phyloP scores from a whole-genome alignment of 768 basidiomycete genomes.

The Pleurotus djamor region DNA sequence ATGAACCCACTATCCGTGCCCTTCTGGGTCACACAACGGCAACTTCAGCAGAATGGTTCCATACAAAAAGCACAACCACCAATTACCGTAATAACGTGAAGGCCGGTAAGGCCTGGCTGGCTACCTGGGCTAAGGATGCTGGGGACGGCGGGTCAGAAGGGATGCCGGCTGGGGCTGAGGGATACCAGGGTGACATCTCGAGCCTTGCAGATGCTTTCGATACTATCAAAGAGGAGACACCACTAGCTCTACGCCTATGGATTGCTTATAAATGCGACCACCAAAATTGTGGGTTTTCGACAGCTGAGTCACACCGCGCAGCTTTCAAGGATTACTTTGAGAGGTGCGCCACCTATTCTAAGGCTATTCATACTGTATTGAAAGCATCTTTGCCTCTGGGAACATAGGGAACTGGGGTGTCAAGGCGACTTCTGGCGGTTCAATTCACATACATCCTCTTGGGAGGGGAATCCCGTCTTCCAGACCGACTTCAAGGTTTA shows the following conservation, averaged over 20 bases:
- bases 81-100: constrained; percentile 16
- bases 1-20: not conserved
- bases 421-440: constrained; percentile 16
- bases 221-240: constrained; percentile 10
- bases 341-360: too few relatives aligned
- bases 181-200: not conserved
- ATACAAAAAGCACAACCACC: constrained; percentile 11
- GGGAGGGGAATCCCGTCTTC: constrained; percentile 18
- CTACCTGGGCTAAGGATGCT: not conserved
- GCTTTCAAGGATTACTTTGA: constrained; percentile 16
- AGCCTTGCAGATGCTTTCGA: constrained; percentile 10
- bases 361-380: too few relatives aligned
- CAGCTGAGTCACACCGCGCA: constrained; percentile 13
- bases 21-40: constrained; percentile 11
- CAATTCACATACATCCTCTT: constrained; percentile 10
- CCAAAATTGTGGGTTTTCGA: constrained; percentile 11
- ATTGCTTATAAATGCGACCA: constrained; percentile 17
- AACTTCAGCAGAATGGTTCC: constrained; percentile 17
- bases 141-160: not conserved
- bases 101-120: constrained; percentile 11
- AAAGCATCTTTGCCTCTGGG: too few relatives aligned
- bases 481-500: constrained; percentile 10
- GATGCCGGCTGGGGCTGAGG: not conserved
- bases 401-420: constrained; percentile 11
- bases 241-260: constrained; percentile 13